Conservation (phyloP, 192 early-diverging fungal species). For the Piromyces finnis region DNA sequence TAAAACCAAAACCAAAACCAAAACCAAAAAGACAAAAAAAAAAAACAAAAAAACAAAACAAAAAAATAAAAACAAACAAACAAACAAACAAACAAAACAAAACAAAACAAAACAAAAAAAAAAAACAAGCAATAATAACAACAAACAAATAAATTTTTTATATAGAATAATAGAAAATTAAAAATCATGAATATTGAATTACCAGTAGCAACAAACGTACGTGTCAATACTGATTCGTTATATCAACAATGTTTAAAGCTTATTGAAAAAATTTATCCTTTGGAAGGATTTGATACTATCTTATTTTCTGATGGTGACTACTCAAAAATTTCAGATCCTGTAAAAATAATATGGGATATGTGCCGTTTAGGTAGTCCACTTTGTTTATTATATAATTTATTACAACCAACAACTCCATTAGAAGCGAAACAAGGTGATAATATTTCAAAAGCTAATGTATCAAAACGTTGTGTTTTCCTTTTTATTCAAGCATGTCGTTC, state of each 20-base stretch:
- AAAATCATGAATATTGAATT: not conserved
- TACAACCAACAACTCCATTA: not conserved
- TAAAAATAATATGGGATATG: not conserved
- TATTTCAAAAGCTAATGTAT: not conserved
- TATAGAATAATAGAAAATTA: too few species aligned
- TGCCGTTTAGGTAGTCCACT: not conserved
- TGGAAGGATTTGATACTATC: not conserved
- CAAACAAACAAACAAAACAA: too few species aligned
- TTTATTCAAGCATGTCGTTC: not conserved
- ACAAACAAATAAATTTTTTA: too few species aligned
- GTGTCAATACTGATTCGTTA: not conserved
- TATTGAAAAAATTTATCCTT: not conserved
- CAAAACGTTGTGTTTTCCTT: not conserved
- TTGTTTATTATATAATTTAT: not conserved
- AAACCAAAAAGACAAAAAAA: too few species aligned
- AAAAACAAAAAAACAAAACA: too few species aligned
- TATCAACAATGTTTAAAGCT: not conserved
- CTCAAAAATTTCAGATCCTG: not conserved
- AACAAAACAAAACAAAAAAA: too few species aligned
- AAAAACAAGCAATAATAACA: too few species aligned
- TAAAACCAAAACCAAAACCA: too few species aligned
- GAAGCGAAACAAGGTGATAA: not conserved
- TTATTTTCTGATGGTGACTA: not conserved
- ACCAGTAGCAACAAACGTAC: not conserved
- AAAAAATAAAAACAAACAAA: too few species aligned